phyloP scores from a whole-genome alignment of 2,329 filamentous ascomycete species.

The Plenodomus lindquistii region DNA sequence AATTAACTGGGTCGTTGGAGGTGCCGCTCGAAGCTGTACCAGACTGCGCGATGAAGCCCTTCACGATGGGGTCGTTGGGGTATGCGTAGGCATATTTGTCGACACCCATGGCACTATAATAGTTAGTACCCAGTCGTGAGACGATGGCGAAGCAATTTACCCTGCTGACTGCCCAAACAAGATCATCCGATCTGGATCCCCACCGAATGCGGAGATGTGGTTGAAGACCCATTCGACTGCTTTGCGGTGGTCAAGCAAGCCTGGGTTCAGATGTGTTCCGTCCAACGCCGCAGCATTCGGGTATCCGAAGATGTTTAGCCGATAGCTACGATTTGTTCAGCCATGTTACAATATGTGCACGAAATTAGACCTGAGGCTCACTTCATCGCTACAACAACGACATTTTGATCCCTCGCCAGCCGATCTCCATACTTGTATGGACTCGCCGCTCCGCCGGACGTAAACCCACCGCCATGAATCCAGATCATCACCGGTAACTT shows the following conservation, averaged over 20 bases:
- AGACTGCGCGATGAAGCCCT: constrained; percentile 49
- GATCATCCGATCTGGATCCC: constrained; percentile 39
- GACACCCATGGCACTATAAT: constrained; percentile 37
- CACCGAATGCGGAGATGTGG: constrained; percentile 41
- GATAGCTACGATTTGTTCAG: constrained; percentile 16
- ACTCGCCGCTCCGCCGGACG: constrained; percentile 49
- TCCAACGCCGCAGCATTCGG: constrained; percentile 34
- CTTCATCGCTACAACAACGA: constrained; percentile 48
- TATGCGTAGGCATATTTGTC: constrained; percentile 56
- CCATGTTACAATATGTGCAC: constrained; percentile 1
- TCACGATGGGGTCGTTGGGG: constrained; percentile 51
- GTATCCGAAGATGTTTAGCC: constrained; percentile 44
- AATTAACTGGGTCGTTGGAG: constrained; percentile 10
- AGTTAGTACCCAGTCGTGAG: no score
- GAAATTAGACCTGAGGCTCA: constrained; percentile 6
- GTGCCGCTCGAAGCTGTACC: constrained; percentile 14
- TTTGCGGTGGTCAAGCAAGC: constrained; percentile 44
- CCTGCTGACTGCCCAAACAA: constrained; percentile 44
- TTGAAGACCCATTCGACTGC: constrained; percentile 44
- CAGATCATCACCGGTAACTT: constrained; percentile 51
- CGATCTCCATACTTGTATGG: constrained; percentile 52
- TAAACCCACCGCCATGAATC: constrained; percentile 53
- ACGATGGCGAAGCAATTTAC: no score
- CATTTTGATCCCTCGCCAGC: constrained; percentile 49
- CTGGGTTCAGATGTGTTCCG: constrained; percentile 34